phyloP scores from a whole-genome alignment of 139 green algal species.

The Chlamydomonas incerta region DNA sequence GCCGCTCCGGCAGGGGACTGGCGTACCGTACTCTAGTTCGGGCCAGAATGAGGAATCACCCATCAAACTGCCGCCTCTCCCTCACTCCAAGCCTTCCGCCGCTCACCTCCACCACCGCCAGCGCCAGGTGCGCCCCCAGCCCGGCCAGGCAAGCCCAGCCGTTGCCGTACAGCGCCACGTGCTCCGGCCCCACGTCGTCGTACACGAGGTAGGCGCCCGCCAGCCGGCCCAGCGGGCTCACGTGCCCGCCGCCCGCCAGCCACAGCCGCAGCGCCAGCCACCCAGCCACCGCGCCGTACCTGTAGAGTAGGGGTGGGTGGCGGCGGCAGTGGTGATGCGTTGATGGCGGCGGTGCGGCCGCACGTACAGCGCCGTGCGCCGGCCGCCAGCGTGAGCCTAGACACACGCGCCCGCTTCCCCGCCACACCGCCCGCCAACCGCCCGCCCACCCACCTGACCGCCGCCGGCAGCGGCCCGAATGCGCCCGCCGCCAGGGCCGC shows the following conservation, averaged over 20 bases:
- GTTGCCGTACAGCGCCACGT: not conserved
- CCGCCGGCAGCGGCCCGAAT: not conserved
- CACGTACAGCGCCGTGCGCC: too few species aligned
- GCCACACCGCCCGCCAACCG: not conserved
- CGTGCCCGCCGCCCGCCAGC: not conserved
- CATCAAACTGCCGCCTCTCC: too few species aligned
- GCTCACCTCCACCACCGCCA: not conserved
- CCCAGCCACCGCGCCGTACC: not conserved
- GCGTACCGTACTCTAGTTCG: too few species aligned
- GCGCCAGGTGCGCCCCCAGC: not conserved
- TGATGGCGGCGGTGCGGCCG: too few species aligned
- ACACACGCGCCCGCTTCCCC: too few species aligned
- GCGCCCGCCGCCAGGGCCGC: not conserved
- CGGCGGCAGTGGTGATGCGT: too few species aligned
- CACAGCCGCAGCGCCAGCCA: constrained; percentile 7
- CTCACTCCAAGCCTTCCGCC: too few species aligned
- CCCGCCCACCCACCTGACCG: not conserved
- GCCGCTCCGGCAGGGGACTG: too few species aligned
- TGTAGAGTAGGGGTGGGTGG: not conserved
- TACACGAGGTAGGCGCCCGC: constrained; percentile 12
- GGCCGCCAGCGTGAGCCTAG: too few species aligned
- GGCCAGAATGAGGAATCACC: too few species aligned
- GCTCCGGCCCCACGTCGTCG: not conserved
- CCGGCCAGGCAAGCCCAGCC: constrained; percentile 7
- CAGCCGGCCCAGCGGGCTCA: not conserved